Percentiles rank a stretch among this genome's conserved stretches.
phyloP scores from a whole-genome alignment of 2,329 filamentous ascomycete genomes.

The Microcera coccophila region DNA sequence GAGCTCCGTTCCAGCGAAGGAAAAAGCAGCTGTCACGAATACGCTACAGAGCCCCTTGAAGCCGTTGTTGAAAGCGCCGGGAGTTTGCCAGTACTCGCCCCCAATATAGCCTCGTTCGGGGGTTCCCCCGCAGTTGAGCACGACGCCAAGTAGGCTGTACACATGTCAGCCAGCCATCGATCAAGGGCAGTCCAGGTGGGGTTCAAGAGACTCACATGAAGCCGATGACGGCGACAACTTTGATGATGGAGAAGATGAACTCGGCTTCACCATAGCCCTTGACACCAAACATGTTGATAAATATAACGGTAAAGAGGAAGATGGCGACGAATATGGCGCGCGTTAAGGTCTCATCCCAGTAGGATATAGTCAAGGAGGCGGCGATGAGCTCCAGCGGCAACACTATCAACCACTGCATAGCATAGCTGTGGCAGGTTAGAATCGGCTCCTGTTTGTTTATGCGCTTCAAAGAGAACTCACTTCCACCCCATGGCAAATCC shows the following conservation, averaged over 20 bases:
- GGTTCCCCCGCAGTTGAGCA: slow-evolving; percentile 79
- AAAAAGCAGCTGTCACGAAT: slow-evolving; percentile 72
- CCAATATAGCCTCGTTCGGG: slow-evolving; percentile 74
- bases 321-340: slow-evolving; percentile 77
- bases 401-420: slow-evolving; percentile 80
- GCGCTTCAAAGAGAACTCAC: slow-evolving; percentile 41
- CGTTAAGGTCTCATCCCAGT: slow-evolving; percentile 65
- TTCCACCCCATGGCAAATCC: slow-evolving; percentile 96
- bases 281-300: slow-evolving; percentile 84
- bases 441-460: background rate
- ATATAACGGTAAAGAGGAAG: slow-evolving; percentile 71
- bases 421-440: slow-evolving; percentile 55
- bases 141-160: slow-evolving; percentile 71
- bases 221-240: slow-evolving; percentile 79
- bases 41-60: slow-evolving; percentile 80
- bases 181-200: background rate
- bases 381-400: slow-evolving; percentile 84
- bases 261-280: slow-evolving; percentile 87
- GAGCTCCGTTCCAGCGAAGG: slow-evolving; percentile 72
- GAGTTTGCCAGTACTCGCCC: slow-evolving; percentile 68
- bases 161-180: slow-evolving; percentile 11
- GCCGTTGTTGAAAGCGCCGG: slow-evolving; percentile 80
- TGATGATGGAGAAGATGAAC: slow-evolving; percentile 81
- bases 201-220: slow-evolving; percentile 67
- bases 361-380: slow-evolving; percentile 77